Evolutionary conservation across 768 basidiomycete species (phyloP), one percentile per base, ranked within the genome.

Genomic region (Hysterangium stoloniferum): DNA sequence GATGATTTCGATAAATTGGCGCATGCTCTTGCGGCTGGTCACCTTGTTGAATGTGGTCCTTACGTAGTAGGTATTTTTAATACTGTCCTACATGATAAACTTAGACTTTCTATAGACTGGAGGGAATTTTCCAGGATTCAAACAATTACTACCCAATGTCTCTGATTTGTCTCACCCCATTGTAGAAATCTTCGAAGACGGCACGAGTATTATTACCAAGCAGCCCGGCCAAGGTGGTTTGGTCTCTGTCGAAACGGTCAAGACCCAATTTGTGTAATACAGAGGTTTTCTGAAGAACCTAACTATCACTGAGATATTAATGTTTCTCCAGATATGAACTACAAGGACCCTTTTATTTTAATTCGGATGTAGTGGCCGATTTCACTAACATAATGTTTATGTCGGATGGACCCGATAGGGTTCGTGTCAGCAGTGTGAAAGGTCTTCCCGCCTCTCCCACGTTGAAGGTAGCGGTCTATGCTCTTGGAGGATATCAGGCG

Each of bases 61-160:
- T 48, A 48, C 20, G 46, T 48, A 11, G 46, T 48, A 22, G 20
- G 40, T 25, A 41, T 41, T 12, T 33, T 48, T 20, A 48, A 19
- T 34, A 11, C 11, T 22, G 15, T 2, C 31, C 5, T 4, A 6
- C 28, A 3, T 41, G 38, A 9, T 22, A 9, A 8, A 20, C 38
- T 11, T 22, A 41, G 12, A 8, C 38, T 34, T 40, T n/a, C 17
- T 27, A 17, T 33, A 48, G 46, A 48, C 46, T 12, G 46, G 46
- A 22, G 46, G 46, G 19, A 48, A 48, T 48, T 48, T 48, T 35
- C 34, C 46, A 36, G 46, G 46, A 34, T 48, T 48, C 20, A 48
- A 48, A 33, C 15, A 20, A 17, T 33, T 35, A 15, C 19, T 48
- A 15, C 32, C 46, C 8, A 48, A 48, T n/a, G 11, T 34, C 15